Conservation (phyloP, 2,329 filamentous ascomycete species). For the Fusarium dimerum region DNA sequence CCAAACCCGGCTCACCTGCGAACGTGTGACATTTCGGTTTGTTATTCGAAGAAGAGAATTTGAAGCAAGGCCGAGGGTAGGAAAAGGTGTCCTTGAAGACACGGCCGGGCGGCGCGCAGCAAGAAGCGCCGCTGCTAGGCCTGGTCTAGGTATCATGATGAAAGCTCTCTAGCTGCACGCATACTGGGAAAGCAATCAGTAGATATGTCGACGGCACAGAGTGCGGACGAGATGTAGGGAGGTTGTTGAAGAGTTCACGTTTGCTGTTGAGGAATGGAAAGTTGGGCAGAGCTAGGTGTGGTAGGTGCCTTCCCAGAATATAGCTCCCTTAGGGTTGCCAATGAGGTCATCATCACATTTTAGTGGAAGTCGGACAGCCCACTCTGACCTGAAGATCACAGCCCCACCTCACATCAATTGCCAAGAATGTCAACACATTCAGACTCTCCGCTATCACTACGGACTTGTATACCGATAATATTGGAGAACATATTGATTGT, state of each 20-base stretch:
- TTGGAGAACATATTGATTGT: too few relatives aligned
- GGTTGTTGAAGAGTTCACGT: not conserved
- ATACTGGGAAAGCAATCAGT: slow-evolving; percentile 8
- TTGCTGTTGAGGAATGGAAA: not conserved
- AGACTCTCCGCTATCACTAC: not conserved
- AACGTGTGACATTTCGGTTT: slow-evolving; percentile 3
- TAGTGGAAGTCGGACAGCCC: slow-evolving; percentile 8
- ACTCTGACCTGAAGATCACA: not conserved
- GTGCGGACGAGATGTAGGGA: not conserved
- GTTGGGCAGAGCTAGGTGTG: not conserved
- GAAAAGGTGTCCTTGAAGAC: slow-evolving; percentile 8
- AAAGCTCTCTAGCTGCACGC: slow-evolving; percentile 3
- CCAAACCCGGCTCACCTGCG: slow-evolving; percentile 23
- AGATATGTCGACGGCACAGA: not conserved
- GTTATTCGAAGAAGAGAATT: slow-evolving; percentile 11
- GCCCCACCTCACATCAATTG: not conserved
- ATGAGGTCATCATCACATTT: slow-evolving; percentile 16
- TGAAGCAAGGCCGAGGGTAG: slow-evolving; percentile 10
- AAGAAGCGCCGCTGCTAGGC: slow-evolving; percentile 26
- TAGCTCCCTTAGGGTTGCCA: slow-evolving; percentile 7
- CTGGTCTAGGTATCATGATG: slow-evolving; percentile 33
- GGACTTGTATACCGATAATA: too few relatives aligned
- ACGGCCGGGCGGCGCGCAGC: slow-evolving; percentile 23
- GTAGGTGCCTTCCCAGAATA: not conserved
- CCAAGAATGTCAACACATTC: too few relatives aligned